Evolutionary conservation across 306 rosid species (phyloP), one percentile per base, ranked within the genome.

Genomic region (Luffa aegyptiaca): DNA sequence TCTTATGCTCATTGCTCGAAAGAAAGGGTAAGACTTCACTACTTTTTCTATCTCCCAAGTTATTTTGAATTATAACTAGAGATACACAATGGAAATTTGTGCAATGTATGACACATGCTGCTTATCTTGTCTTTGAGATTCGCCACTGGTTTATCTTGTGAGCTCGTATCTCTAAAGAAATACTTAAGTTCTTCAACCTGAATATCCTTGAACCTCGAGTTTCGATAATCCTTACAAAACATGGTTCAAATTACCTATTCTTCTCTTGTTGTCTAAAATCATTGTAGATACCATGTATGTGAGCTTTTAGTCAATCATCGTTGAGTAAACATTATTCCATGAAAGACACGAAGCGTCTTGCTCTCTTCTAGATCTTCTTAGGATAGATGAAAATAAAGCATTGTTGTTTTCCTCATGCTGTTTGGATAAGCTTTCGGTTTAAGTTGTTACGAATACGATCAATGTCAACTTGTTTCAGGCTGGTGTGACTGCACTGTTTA

Each of bases 1-100:
- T 57, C 86, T 49, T 95, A 95, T 81, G 99, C 96, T 21, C 99
- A 93, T 86, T 95, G 99, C 85, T 83, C 94, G 13, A 95, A 89
- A 84, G 93, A 86, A 84, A 90, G 88, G 81, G 99, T 95, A 85
- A 94, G 97, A 48, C 80, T 63, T 51, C 20, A 42, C 44, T 68
- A 39, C 48, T 52, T 73, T 35, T 59, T 72, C 51, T 13, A 13
- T 73, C 49, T 77, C 42, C 21, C 77, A 26, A 21, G 17, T 64
- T 31, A 31, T 45, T 71, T 46, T 21, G 41, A 71, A 46, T 46
- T 8, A 21, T 2, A 71, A 48, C 77, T 71, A 46, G 55, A 20
- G 57, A 45, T 20, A 21, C 12, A 26, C 20, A 21, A 21, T 46
- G 21, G 41, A 46, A 21, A 48, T 72, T 31, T 72, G 18, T 46